Conservation (phyloP, 2,329 filamentous ascomycete genomes). For the Diplodia corticola region DNA sequence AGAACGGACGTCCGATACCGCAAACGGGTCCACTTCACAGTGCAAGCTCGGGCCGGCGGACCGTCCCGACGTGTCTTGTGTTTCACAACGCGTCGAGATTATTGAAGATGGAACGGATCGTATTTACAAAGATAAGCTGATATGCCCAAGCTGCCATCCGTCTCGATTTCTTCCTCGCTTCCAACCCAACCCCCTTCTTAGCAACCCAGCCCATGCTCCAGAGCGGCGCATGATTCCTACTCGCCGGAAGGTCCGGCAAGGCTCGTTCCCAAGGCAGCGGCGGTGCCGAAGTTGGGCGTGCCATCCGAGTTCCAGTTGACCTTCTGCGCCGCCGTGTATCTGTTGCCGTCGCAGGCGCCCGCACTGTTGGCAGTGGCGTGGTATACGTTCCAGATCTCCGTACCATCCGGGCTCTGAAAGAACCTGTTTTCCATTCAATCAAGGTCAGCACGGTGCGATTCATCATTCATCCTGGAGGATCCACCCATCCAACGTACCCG, state of each 20-base stretch:
- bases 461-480: no score
- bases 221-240: conserved; percentile 12
- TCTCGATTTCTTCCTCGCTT: background rate
- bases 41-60: background rate
- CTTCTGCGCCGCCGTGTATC: conserved; percentile 57
- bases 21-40: background rate
- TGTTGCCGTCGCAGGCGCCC: conserved; percentile 55
- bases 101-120: background rate
- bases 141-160: background rate
- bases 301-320: conserved; percentile 54
- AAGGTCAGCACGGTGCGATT: no score
- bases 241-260: conserved; percentile 41
- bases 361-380: conserved; percentile 53
- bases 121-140: background rate
- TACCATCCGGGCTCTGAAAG: conserved; percentile 58
- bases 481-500: conserved; percentile 37
- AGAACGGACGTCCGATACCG: background rate
- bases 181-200: no score
- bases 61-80: background rate
- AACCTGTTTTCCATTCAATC: conserved; percentile 42
- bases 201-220: background rate
- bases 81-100: background rate
- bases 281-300: conserved; percentile 53
- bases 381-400: conserved; percentile 57
- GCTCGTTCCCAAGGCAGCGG: conserved; percentile 33